phyloP scores from a whole-genome alignment of 2,329 filamentous ascomycete species.

The Fusarium sp. region DNA sequence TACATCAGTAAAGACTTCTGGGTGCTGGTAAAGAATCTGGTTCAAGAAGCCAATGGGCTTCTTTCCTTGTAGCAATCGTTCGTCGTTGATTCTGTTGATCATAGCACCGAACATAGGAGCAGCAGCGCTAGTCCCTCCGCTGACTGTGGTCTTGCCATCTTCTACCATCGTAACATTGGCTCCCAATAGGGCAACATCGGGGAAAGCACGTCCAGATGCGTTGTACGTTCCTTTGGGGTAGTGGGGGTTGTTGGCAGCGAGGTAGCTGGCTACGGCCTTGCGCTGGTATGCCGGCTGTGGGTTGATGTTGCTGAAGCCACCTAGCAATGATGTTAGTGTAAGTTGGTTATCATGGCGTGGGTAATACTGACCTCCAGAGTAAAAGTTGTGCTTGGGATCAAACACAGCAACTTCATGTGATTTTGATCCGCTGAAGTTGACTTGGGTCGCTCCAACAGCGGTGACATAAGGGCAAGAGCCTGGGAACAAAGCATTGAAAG shows the following conservation, averaged over 20 bases:
- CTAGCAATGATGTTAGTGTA: not conserved
- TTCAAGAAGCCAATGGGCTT: slow-evolving; percentile 7
- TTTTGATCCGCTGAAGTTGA: slow-evolving; percentile 3
- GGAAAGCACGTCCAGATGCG: not conserved
- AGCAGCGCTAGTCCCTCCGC: slow-evolving; percentile 9
- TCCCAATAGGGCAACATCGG: not conserved
- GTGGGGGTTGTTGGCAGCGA: not conserved
- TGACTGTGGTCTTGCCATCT: not conserved
- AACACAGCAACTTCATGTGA: slow-evolving; percentile 3
- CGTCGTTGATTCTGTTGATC: slow-evolving; percentile 11
- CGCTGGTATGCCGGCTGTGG: slow-evolving; percentile 1
- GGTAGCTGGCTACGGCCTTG: not conserved
- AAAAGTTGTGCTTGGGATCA: slow-evolving; percentile 15
- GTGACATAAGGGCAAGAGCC: slow-evolving; percentile 1
- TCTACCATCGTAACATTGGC: not conserved
- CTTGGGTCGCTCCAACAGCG: slow-evolving; percentile 4
- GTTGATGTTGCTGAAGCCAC: slow-evolving; percentile 1
- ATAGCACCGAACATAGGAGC: not conserved
- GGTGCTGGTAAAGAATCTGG: slow-evolving; percentile 9
- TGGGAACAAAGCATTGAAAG: slow-evolving; percentile 1
- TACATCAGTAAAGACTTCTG: slow-evolving; percentile 7
- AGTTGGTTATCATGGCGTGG: fast-evolving
- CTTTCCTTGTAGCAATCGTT: not conserved
- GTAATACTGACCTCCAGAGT: not conserved
- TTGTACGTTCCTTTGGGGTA: slow-evolving; percentile 18